Conservation (phyloP, 1,284 basidiomycete species). For the Microbotryum violaceum region DNA sequence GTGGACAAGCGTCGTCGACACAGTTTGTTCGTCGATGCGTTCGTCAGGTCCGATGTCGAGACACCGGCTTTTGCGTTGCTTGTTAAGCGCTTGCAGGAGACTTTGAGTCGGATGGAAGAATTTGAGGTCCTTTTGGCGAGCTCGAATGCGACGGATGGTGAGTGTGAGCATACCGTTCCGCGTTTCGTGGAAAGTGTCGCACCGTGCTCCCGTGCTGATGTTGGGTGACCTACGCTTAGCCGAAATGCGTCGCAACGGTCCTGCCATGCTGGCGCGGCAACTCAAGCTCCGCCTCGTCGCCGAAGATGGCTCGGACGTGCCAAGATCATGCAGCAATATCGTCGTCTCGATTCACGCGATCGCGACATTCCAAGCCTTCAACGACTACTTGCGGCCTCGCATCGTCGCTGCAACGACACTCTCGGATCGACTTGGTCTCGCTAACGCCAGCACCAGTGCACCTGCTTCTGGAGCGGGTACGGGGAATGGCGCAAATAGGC, state of each 20-base stretch:
- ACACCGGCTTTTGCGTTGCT: conserved; percentile 64
- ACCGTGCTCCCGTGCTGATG: too few relatives aligned
- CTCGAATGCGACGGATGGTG: conserved; percentile 61
- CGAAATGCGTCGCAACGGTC: conserved; percentile 79
- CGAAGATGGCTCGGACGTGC: conserved; percentile 75
- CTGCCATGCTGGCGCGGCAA: conserved; percentile 76
- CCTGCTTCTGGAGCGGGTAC: not conserved
- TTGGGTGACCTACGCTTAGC: not conserved
- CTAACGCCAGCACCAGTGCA: too few relatives aligned
- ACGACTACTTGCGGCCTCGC: conserved; percentile 85
- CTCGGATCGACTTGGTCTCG: conserved; percentile 22
- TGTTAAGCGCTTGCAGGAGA: conserved; percentile 90
- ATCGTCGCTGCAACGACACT: conserved; percentile 61
- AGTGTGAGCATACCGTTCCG: conserved; percentile 31
- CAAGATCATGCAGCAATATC: conserved; percentile 74
- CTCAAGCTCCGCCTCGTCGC: conserved; percentile 79
- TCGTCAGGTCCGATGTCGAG: conserved; percentile 14
- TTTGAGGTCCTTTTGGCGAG: conserved; percentile 85
- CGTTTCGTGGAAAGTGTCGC: conserved; percentile 20
- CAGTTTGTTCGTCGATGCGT: conserved; percentile 22
- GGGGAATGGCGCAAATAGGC: conserved; percentile 45
- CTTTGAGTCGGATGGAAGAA: conserved; percentile 82
- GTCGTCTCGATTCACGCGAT: conserved; percentile 94
- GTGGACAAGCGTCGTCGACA: conserved; percentile 12
- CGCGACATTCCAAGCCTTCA: conserved; percentile 87